Evolutionary conservation across 768 basidiomycete species (phyloP), one percentile per base, ranked within the genome.

Genomic region (Filobasidium floriforme): DNA sequence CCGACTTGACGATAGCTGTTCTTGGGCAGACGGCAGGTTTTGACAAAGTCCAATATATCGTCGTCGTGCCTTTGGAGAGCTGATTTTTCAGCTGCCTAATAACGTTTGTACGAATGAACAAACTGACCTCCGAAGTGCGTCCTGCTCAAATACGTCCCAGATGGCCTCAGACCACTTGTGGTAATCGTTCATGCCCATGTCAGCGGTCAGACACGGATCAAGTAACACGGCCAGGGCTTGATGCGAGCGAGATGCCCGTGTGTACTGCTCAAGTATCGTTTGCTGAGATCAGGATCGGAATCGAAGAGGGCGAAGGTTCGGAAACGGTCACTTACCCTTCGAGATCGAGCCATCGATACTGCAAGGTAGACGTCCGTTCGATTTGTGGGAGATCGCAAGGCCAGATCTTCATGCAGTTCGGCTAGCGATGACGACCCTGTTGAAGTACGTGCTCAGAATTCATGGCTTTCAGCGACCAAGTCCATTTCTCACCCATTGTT

Each of bases 351-450:
- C 9, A 76, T 57, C 40, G 65, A 46, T 9, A 76, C 67, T 6
- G 70, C 71, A 62, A 75, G 66, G 6, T 68, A 51, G 14, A 71
- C 62, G 62, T 72, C 68, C 14, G 44, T 37, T 59, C 66, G 61
- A 0, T 59, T 59, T 18, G 59, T 51, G 4, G 63, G 41, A 9
- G 59, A 57, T 4, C 69, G 65, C 22, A 73, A 32, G 1, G 75
- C 70, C 46, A 76, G 54, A 60, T 73, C 71, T 49, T 75, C 73
- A 52, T 78, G 74, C 28, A 75, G 65, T 15, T 65, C 62, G 0
- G 71, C 70, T 49, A 78, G 46, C 0, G 61, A 52, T 4, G 65
- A 32, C 1, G 69, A 69, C 1, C 74, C 74, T 75, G 26, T 60
- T 41, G 57, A 28, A 28, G 37, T 15, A 26, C 61, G 59, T 29